phyloP scores from a whole-genome alignment of 768 basidiomycete species.

The Scleroderma bovista region DNA sequence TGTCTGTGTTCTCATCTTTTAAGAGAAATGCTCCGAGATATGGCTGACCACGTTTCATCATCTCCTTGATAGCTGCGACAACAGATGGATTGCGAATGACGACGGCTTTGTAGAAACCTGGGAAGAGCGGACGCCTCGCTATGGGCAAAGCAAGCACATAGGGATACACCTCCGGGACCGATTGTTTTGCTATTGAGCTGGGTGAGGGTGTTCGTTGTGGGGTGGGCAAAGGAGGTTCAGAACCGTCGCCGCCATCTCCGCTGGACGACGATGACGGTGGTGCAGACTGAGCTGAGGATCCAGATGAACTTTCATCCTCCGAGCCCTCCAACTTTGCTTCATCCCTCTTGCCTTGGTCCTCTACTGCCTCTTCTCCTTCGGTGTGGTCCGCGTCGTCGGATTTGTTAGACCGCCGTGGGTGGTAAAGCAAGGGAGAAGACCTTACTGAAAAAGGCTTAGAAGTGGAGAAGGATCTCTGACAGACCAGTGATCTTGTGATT shows the following conservation, averaged over 20 bases:
- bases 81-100: conserved; percentile 88
- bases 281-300: conserved; percentile 27
- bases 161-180: conserved; percentile 87
- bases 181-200: conserved; percentile 73
- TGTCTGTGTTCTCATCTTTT: conserved; percentile 90
- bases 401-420: conserved; percentile 39
- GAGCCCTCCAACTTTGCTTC: conserved; percentile 19
- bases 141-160: conserved; percentile 94
- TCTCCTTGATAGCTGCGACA: conserved; percentile 90
- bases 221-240: conserved; percentile 36
- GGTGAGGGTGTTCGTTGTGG: conserved; percentile 32
- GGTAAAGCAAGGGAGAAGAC: conserved; percentile 25
- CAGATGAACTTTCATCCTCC: conserved; percentile 27
- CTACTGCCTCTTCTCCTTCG: conserved; percentile 23
- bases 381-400: conserved; percentile 19
- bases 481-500: conserved; percentile 5
- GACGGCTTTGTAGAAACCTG: conserved; percentile 97
- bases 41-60: conserved; percentile 94
- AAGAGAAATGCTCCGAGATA: conserved; percentile 96
- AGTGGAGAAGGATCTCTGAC: conserved; percentile 22
- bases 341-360: conserved; percentile 13
- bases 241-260: conserved; percentile 32
- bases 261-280: conserved; percentile 37
- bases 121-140: conserved; percentile 91
- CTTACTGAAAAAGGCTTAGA: conserved; percentile 19